These are phyloP conservation scores for Piloderma croceum DNA, from an alignment of 768 basidiomycete genomes.

Conservation along the genomic window DNA sequence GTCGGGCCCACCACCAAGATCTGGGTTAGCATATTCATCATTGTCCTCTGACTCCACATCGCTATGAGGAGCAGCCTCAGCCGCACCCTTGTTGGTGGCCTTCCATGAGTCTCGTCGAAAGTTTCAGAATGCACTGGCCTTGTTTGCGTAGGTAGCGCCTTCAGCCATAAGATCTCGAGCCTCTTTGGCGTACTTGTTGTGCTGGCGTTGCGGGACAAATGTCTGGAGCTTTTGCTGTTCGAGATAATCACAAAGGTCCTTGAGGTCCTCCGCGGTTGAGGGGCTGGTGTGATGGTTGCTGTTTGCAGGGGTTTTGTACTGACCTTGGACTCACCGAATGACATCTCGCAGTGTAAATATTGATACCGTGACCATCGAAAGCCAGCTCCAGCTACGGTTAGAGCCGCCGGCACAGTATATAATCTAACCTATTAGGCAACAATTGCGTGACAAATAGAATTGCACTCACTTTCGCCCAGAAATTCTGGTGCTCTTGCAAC, in stretches of 20 bases:
- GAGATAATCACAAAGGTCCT: slow-evolving; percentile 4
- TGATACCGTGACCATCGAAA: slow-evolving; percentile 12
- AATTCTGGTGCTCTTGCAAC: slow-evolving; percentile 31
- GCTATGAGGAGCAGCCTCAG: slow-evolving; percentile 3
- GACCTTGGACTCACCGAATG: slow-evolving; percentile 9
- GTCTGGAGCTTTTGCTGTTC: slow-evolving; percentile 7
- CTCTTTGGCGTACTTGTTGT: neutral
- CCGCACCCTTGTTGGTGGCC: neutral
- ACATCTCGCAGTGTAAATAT: slow-evolving; percentile 12
- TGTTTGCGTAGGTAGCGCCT: slow-evolving; percentile 9
- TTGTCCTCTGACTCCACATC: neutral
- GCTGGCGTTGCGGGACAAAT: slow-evolving; percentile 4
- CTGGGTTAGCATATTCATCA: neutral
- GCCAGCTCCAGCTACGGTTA: slow-evolving; percentile 12
- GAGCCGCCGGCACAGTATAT: slow-evolving; percentile 7
- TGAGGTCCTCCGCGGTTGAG: slow-evolving; percentile 4
- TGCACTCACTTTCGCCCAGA: slow-evolving; percentile 25
- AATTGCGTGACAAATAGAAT: no score
- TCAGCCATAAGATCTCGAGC: slow-evolving; percentile 11
- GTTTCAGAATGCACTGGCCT: slow-evolving; percentile 7
- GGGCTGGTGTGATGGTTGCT: slow-evolving; percentile 10
- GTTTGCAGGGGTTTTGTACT: slow-evolving; percentile 7
- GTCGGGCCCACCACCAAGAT: slow-evolving; percentile 2
- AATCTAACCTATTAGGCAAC: no score
- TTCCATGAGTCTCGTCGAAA: slow-evolving; percentile 6